phyloP scores from a whole-genome alignment of 192 early-diverging fungal species.

The Coemansia sp. region DNA sequence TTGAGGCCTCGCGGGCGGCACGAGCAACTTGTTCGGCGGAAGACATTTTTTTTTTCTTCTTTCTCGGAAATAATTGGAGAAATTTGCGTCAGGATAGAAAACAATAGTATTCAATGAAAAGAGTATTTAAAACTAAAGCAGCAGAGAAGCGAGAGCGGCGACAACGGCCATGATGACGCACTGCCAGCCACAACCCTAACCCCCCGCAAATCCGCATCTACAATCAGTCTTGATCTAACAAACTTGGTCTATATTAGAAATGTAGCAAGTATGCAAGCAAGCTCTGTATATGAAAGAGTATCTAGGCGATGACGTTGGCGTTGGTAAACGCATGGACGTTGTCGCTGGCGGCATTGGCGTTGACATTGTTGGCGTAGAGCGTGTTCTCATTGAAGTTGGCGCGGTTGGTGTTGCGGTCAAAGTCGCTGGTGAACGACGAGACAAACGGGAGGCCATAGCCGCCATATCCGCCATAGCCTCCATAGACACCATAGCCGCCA shows the following conservation, averaged over 20 bases:
- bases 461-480: constrained; percentile 2
- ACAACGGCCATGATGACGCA: too few species aligned
- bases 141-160: too few species aligned
- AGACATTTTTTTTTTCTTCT: neutral
- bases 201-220: too few species aligned
- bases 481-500: neutral
- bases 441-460: constrained; percentile 19
- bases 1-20: constrained; percentile 72
- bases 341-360: constrained; percentile 7
- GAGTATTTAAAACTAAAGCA: too few species aligned
- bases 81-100: neutral
- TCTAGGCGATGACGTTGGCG: constrained; percentile 69
- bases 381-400: constrained; percentile 24
- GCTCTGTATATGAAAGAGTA: too few species aligned
- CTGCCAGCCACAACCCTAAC: too few species aligned
- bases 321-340: constrained; percentile 76
- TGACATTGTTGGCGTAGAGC: constrained; percentile 15
- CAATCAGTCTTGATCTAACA: too few species aligned
- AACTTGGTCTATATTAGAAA: too few species aligned
- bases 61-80: neutral
- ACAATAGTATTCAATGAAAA: too few species aligned
- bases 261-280: too few species aligned
- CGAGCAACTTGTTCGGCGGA: constrained; percentile 47
- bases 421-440: constrained; percentile 12
- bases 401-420: constrained; percentile 15